Evolutionary conservation across 495 filamentous ascomycete species (phyloP).

Genomic region (Rhypophila decipiens): DNA sequence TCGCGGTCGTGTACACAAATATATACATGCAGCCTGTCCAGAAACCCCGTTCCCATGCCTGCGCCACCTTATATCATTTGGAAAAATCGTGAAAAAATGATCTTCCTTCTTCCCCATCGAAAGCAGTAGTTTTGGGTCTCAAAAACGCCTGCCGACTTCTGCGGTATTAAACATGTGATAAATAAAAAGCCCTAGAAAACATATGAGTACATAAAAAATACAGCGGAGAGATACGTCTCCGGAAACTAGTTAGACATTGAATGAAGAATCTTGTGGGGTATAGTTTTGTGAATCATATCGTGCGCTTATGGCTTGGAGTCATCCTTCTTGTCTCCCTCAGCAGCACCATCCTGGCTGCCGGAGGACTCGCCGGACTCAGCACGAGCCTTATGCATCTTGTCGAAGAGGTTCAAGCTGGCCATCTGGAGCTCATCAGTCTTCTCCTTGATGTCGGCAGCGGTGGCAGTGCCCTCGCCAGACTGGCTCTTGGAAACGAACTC

Average conservation of each 20-base stretch:
- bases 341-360: constrained; percentile 25
- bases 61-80: constrained; percentile 18
- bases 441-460: constrained; percentile 87
- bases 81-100: constrained; percentile 27
- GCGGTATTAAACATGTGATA: constrained; percentile 28
- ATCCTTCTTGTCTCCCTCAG: constrained; percentile 83
- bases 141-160: constrained; percentile 43
- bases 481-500: constrained; percentile 94
- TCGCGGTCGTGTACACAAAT: constrained; percentile 13
- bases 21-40: constrained; percentile 21
- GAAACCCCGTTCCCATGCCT: constrained; percentile 15
- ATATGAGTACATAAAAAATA: constrained; percentile 44
- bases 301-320: constrained; percentile 40
- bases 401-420: constrained; percentile 92
- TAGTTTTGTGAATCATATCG: constrained; percentile 15
- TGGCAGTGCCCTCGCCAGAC: constrained; percentile 78
- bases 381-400: constrained; percentile 99
- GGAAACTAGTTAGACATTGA: constrained; percentile 29
- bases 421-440: constrained; percentile 97
- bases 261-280: constrained; percentile 21
- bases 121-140: constrained; percentile 39
- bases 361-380: constrained; percentile 50
- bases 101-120: constrained; percentile 27
- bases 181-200: constrained; percentile 23
- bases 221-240: constrained; percentile 28